These are phyloP conservation scores for Aspergillus tamarii DNA, from an alignment of 2,329 filamentous ascomycete genomes.

Conservation along the genomic window DNA sequence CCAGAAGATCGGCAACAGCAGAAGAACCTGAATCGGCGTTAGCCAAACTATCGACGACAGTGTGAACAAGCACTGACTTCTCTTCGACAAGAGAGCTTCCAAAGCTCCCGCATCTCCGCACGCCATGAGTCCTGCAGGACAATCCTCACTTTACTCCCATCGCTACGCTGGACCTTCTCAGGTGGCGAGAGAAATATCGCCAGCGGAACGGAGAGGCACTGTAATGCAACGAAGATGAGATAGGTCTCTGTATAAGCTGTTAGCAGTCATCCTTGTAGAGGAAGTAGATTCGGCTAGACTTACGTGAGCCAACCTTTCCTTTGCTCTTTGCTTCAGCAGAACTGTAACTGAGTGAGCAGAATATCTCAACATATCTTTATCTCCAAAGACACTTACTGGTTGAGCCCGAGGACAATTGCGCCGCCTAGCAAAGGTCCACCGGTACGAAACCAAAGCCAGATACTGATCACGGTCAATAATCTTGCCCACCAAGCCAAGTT, in stretches of 20 bases:
- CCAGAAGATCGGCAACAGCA: slow-evolving; percentile 50
- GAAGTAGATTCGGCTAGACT: background rate
- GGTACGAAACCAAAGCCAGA: slow-evolving; percentile 56
- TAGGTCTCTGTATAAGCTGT: slow-evolving; percentile 37
- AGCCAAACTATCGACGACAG: slow-evolving; percentile 9
- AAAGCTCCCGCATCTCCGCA: slow-evolving; percentile 45
- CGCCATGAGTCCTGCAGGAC: slow-evolving; percentile 42
- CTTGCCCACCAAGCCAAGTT: too few relatives aligned
- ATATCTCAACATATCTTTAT: background rate
- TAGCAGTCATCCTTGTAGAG: background rate
- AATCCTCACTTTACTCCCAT: slow-evolving; percentile 46
- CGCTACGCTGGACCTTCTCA: slow-evolving; percentile 47
- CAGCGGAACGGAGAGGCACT: slow-evolving; percentile 40
- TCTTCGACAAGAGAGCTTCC: slow-evolving; percentile 27
- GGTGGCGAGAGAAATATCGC: slow-evolving; percentile 45
- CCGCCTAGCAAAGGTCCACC: slow-evolving; percentile 54
- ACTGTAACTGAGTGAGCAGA: slow-evolving; percentile 12
- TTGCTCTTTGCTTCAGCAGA: slow-evolving; percentile 23
- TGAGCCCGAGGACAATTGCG: slow-evolving; percentile 51
- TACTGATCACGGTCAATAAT: slow-evolving; percentile 23
- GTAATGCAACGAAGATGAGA: slow-evolving; percentile 48
- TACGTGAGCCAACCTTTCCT: slow-evolving; percentile 30
- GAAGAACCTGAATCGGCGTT: slow-evolving; percentile 35
- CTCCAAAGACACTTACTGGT: slow-evolving; percentile 30
- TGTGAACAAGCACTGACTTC: slow-evolving; percentile 17